Evolutionary conservation across 345 rosid genomes (phyloP).

Genomic region (Ricinus communis): DNA sequence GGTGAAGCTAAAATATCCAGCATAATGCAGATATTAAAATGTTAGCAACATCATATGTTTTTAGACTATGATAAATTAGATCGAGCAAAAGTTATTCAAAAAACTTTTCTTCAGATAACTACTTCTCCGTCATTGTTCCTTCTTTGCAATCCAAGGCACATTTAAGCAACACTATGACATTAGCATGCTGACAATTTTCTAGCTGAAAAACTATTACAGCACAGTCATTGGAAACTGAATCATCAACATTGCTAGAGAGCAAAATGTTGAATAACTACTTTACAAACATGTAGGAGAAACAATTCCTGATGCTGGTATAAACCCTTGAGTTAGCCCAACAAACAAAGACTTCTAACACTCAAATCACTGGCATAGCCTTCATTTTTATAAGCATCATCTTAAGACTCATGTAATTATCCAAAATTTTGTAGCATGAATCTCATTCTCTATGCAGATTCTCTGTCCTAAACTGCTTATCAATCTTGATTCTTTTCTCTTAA

Average conservation of each 20-base stretch:
- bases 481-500: neutral
- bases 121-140: neutral
- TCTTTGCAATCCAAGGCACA: neutral
- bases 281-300: neutral
- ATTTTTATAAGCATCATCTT: neutral
- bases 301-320: neutral
- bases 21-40: neutral
- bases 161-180: neutral
- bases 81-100: neutral
- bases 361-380: neutral
- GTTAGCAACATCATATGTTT: neutral
- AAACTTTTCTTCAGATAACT: neutral
- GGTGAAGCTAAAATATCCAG: neutral
- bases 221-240: neutral
- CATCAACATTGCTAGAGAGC: neutral
- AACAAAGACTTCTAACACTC: neutral
- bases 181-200: neutral
- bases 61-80: constrained; percentile 2
- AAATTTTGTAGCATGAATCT: neutral
- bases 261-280: neutral
- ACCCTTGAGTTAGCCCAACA: neutral
- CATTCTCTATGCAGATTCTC: neutral
- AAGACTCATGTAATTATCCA: neutral
- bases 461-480: neutral
- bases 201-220: neutral